Evolutionary conservation across 305 asterid genomes (phyloP).

Genomic region (Andrographis paniculata): DNA sequence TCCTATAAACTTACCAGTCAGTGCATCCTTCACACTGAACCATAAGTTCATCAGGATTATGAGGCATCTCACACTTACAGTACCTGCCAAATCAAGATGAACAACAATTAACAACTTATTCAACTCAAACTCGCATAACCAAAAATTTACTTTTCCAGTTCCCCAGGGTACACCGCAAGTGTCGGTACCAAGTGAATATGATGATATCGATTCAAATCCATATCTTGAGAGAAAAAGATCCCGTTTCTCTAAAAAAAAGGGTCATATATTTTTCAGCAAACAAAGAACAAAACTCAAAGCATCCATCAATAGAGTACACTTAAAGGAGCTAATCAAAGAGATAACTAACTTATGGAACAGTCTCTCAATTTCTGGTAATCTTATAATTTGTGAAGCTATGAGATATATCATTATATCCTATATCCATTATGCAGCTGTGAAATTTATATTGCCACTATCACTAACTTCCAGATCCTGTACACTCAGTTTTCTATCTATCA

Average conservation of each 20-base stretch:
- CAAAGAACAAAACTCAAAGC: slow-evolving; percentile 3
- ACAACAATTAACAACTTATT: slow-evolving; percentile 7
- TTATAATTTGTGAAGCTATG: background rate
- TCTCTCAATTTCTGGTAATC: background rate
- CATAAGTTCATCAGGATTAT: slow-evolving; percentile 75
- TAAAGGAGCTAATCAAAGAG: slow-evolving; percentile 2
- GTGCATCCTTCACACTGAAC: slow-evolving; percentile 65
- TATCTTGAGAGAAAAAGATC: too few relatives aligned
- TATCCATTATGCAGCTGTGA: background rate
- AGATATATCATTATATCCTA: slow-evolving; percentile 5
- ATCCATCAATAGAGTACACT: slow-evolving; percentile 1
- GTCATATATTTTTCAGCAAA: slow-evolving; percentile 7
- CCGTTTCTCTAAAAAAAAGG: too few relatives aligned
- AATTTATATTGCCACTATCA: slow-evolving; percentile 7
- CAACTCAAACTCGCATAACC: slow-evolving; percentile 6
- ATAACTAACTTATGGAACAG: background rate
- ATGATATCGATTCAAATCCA: too few relatives aligned
- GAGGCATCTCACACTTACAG: slow-evolving; percentile 79
- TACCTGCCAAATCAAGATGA: slow-evolving; percentile 33
- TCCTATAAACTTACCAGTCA: slow-evolving; percentile 45
- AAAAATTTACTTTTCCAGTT: background rate
- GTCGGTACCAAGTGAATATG: too few relatives aligned
- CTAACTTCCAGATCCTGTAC: background rate
- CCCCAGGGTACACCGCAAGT: slow-evolving; percentile 1
- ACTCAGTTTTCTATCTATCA: slow-evolving; percentile 2